Evolutionary conservation across 345 rosid genomes (phyloP).

Genomic region (Excoecaria agallocha): DNA sequence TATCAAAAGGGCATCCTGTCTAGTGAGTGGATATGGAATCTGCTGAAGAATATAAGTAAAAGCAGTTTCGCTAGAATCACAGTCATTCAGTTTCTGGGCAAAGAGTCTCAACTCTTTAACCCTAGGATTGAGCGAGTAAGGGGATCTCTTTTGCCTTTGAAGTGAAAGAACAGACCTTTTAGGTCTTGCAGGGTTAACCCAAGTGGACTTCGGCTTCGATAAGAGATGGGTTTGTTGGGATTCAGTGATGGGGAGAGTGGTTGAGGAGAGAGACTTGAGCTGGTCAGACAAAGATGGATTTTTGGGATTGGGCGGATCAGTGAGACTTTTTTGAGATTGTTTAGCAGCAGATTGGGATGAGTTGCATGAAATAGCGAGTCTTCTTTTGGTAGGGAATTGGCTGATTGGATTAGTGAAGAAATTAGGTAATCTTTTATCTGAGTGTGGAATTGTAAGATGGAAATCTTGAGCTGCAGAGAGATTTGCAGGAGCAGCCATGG

Average conservation of each 20-base stretch:
- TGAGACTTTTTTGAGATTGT: conserved; percentile 29
- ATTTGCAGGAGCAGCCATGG: conserved; percentile 58
- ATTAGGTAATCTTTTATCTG: conserved; percentile 40
- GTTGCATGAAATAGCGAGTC: conserved; percentile 44
- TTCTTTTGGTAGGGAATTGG: conserved; percentile 34
- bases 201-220: conserved; percentile 72
- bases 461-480: conserved; percentile 59
- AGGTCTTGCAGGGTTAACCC: conserved; percentile 83
- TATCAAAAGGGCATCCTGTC: conserved; percentile 66
- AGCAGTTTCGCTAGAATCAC: conserved; percentile 43
- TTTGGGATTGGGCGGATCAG: conserved; percentile 34
- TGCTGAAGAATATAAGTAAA: conserved; percentile 49
- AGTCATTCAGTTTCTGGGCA: conserved; percentile 66
- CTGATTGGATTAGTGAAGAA: conserved; percentile 34
- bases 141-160: conserved; percentile 68
- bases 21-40: conserved; percentile 53
- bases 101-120: conserved; percentile 59
- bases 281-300: conserved; percentile 77
- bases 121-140: conserved; percentile 58
- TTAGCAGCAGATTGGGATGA: conserved; percentile 32
- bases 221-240: conserved; percentile 40
- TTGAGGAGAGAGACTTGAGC: conserved; percentile 69
- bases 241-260: conserved; percentile 46
- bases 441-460: conserved; percentile 34
- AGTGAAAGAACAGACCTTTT: conserved; percentile 83